Percentiles rank a stretch among this genome's conserved stretches.
phyloP scores from a whole-genome alignment of 495 filamentous ascomycete species.

The Penicillium mononematosum region DNA sequence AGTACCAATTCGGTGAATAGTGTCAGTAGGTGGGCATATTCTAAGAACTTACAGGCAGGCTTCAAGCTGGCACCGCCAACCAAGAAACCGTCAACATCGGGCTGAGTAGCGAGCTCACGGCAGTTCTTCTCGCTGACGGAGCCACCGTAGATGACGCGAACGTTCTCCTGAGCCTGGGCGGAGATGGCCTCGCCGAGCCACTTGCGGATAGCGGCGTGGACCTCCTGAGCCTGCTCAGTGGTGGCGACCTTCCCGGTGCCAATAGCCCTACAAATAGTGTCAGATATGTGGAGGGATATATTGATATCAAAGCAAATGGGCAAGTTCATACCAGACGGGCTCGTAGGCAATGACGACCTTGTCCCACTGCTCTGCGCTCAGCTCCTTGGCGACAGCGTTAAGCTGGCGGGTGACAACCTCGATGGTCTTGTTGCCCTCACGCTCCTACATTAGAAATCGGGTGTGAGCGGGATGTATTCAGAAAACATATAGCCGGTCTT shows the following conservation, averaged over 20 bases:
- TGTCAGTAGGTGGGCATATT: not conserved
- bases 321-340: slow-evolving; percentile 75
- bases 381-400: slow-evolving; percentile 62
- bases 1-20: slow-evolving; percentile 8
- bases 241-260: slow-evolving; percentile 97
- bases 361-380: slow-evolving; percentile 72
- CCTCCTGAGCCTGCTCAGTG: slow-evolving; percentile 91
- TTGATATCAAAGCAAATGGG: not conserved
- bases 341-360: slow-evolving; percentile 98
- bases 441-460: slow-evolving; percentile 55
- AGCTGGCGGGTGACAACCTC: slow-evolving; percentile 84
- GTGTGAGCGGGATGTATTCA: slow-evolving; percentile 28
- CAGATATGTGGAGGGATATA: slow-evolving; percentile 4
- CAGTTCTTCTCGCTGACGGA: slow-evolving; percentile 98
- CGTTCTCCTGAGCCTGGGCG: slow-evolving; percentile 67
- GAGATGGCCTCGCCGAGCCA: slow-evolving; percentile 79
- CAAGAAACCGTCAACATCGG: slow-evolving; percentile 96
- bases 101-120: slow-evolving; percentile 83
- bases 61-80: slow-evolving; percentile 98
- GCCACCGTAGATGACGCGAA: slow-evolving; percentile 92
- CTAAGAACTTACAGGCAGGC: slow-evolving; percentile 77
- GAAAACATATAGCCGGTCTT: slow-evolving; percentile 16
- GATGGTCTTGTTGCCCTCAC: slow-evolving; percentile 82
- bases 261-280: slow-evolving; percentile 61
- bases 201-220: slow-evolving; percentile 85